Percentiles rank a stretch among this genome's conserved stretches.
phyloP scores from a whole-genome alignment of 140 eudicot species.

The Flaveria floridana region DNA sequence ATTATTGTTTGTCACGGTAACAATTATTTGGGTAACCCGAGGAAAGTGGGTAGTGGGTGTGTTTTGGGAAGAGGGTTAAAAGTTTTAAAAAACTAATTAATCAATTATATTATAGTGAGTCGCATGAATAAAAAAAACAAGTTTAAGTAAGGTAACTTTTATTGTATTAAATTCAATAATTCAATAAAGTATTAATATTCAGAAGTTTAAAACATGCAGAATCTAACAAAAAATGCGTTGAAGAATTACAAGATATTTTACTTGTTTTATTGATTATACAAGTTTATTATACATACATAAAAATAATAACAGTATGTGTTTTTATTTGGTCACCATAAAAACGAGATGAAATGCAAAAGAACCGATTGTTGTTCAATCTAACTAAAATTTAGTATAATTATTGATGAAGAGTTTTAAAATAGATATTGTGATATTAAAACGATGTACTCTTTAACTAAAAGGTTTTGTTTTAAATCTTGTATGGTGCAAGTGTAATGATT shows the following conservation, averaged over 20 bases:
- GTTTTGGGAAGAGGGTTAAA: constrained; percentile 78
- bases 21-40: constrained; percentile 52
- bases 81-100: constrained; percentile 23
- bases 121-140: constrained; percentile 38
- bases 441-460: too few relatives aligned
- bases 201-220: neutral
- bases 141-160: constrained; percentile 23
- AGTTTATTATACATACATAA: too few relatives aligned
- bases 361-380: too few relatives aligned
- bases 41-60: constrained; percentile 66
- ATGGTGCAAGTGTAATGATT: too few relatives aligned
- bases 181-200: constrained; percentile 3
- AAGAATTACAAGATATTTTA: neutral
- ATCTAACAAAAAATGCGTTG: neutral
- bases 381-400: too few relatives aligned
- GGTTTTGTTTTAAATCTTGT: too few relatives aligned
- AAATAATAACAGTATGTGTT: neutral
- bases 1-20: constrained; percentile 43
- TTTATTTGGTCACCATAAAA: too few relatives aligned
- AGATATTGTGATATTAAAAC: too few relatives aligned
- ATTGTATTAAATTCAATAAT: constrained; percentile 1
- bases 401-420: too few relatives aligned
- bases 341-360: too few relatives aligned
- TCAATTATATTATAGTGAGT: constrained; percentile 34
- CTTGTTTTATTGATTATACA: neutral